Evolutionary conservation across 495 filamentous ascomycete genomes (phyloP).

Genomic region (Podospora didyma): DNA sequence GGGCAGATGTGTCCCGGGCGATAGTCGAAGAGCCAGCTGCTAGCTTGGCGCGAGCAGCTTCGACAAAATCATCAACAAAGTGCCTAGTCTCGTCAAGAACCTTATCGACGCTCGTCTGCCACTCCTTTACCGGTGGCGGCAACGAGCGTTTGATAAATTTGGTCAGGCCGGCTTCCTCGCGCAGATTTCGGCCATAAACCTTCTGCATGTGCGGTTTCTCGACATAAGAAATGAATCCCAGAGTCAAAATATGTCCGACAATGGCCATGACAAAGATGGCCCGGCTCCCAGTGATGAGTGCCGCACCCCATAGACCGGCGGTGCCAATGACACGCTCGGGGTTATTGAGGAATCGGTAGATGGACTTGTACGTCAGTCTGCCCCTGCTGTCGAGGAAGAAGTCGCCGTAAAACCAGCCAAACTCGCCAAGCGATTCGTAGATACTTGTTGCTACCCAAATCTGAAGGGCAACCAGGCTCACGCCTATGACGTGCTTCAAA

Average conservation of each 20-base stretch:
- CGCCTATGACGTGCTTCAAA: slow-evolving; percentile 81
- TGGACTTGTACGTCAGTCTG: slow-evolving; percentile 92
- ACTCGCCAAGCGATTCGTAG: slow-evolving; percentile 94
- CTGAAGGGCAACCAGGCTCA: slow-evolving; percentile 77
- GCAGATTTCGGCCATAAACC: slow-evolving; percentile 79
- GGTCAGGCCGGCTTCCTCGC: slow-evolving; percentile 83
- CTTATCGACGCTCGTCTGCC: slow-evolving; percentile 82
- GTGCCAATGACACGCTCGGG: slow-evolving; percentile 91
- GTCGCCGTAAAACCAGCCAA: slow-evolving; percentile 99
- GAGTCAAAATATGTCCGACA: slow-evolving; percentile 75
- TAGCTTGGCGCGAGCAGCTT: slow-evolving; percentile 81
- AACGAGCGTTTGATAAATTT: slow-evolving; percentile 84
- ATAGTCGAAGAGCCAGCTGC: slow-evolving; percentile 82
- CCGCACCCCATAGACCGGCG: slow-evolving; percentile 94
- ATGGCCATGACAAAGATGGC: slow-evolving; percentile 80
- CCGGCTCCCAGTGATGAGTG: slow-evolving; percentile 83
- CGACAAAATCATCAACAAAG: slow-evolving; percentile 86
- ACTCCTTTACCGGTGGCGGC: slow-evolving; percentile 67
- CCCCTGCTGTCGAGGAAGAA: slow-evolving; percentile 88
- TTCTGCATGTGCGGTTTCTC: slow-evolving; percentile 99
- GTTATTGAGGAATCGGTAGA: slow-evolving; percentile 97
- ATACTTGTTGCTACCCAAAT: slow-evolving; percentile 92
- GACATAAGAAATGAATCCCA: slow-evolving; percentile 88
- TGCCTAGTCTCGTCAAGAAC: slow-evolving; percentile 79
- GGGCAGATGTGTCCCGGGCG: slow-evolving; percentile 77